Percentiles rank a stretch among this genome's conserved stretches.
phyloP scores from a whole-genome alignment of 2,329 filamentous ascomycete genomes.

The Rhytidhysteron rufulum region DNA sequence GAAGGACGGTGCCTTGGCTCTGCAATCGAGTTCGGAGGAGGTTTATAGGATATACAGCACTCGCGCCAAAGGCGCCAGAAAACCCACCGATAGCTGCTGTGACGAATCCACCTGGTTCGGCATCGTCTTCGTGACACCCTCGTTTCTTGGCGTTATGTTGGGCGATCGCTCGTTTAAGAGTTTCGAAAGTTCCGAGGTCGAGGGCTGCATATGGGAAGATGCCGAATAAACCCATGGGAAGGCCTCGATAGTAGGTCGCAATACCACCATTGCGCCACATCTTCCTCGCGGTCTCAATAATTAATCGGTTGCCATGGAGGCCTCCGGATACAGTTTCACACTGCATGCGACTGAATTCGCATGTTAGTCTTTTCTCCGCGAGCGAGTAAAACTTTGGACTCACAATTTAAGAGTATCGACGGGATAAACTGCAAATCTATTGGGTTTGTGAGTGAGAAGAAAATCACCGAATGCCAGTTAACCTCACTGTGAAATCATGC shows the following conservation, averaged over 20 bases:
- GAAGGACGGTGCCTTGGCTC: slow-evolving; percentile 89
- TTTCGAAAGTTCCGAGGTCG: slow-evolving; percentile 92
- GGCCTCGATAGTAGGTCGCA: slow-evolving; percentile 78
- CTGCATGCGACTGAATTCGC: slow-evolving; percentile 67
- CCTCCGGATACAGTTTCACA: slow-evolving; percentile 89
- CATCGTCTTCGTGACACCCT: slow-evolving; percentile 76
- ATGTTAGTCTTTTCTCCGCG: slow-evolving; percentile 12
- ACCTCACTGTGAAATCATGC: slow-evolving; percentile 87
- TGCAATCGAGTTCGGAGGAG: slow-evolving; percentile 87
- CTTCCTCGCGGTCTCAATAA: slow-evolving; percentile 76
- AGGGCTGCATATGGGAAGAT: slow-evolving; percentile 99
- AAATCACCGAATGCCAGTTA: too few species aligned
- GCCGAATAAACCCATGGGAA: slow-evolving; percentile 89
- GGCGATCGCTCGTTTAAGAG: slow-evolving; percentile 74
- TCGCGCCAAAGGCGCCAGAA: slow-evolving; percentile 86
- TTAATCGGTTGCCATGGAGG: slow-evolving; percentile 75
- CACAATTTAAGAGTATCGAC: slow-evolving; percentile 77
- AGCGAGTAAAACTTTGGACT: slow-evolving; percentile 21
- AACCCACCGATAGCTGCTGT: slow-evolving; percentile 88
- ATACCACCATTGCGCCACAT: slow-evolving; percentile 78
- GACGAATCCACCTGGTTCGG: slow-evolving; percentile 70
- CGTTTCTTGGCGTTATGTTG: slow-evolving; percentile 64
- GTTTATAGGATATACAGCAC: slow-evolving; percentile 93
- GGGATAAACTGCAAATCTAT: slow-evolving; percentile 82
- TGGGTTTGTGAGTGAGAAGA: slow-evolving; percentile 29